These are phyloP conservation scores for Vaccinium macrocarpon DNA, from an alignment of 148 eudicot species.

Conservation along the genomic window DNA sequence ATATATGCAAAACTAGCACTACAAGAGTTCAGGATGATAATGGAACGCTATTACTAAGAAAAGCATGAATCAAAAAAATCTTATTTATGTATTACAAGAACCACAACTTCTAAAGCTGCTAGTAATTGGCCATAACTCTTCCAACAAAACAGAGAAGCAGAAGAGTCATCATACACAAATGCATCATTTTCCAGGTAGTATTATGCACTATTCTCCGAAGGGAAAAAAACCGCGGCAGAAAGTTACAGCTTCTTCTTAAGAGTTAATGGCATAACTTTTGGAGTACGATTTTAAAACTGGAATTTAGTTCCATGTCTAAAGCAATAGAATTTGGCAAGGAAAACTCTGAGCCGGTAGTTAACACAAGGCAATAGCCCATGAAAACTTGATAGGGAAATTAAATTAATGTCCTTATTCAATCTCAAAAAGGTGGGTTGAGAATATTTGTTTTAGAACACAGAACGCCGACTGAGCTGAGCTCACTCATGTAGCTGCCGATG, in stretches of 20 bases:
- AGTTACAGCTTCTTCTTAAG: background rate
- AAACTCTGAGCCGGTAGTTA: background rate
- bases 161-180: background rate
- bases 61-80: too few species aligned
- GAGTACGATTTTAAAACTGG: background rate
- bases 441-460: too few species aligned
- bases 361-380: background rate
- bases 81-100: background rate
- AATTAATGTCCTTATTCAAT: too few species aligned
- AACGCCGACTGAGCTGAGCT: too few species aligned
- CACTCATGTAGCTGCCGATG: too few species aligned
- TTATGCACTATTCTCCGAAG: background rate
- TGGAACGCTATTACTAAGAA: too few species aligned
- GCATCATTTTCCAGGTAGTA: background rate
- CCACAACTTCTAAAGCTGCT: background rate
- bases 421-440: too few species aligned
- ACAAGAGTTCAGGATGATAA: too few species aligned
- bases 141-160: background rate
- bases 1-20: background rate
- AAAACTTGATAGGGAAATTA: background rate
- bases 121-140: background rate
- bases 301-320: background rate
- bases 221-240: background rate
- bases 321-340: background rate
- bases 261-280: background rate